These are phyloP conservation scores for Fusarium odoratissimum DNA, from an alignment of 2,329 filamentous ascomycete genomes.

Conservation along the genomic window DNA sequence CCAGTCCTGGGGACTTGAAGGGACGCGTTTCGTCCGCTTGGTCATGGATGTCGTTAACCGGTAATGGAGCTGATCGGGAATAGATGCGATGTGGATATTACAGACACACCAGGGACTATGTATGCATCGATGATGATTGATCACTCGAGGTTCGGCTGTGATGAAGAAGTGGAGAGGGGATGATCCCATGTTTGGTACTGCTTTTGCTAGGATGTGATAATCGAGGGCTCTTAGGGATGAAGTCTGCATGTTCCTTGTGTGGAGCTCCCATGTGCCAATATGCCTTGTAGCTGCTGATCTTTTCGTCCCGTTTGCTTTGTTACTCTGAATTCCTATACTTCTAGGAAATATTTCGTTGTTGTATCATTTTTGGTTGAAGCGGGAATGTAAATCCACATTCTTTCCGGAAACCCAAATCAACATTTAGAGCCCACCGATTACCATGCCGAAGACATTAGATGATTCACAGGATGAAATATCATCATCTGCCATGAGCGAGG, in stretches of 20 bases:
- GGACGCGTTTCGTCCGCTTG: neutral
- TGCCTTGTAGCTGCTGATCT: neutral
- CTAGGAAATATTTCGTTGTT: neutral
- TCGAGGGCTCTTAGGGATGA: slow-evolving; percentile 5
- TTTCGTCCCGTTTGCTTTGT: neutral
- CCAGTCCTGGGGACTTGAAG: neutral
- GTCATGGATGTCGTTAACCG: slow-evolving; percentile 1
- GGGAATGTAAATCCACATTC: neutral
- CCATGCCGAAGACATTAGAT: slow-evolving; percentile 16
- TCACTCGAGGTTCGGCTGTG: slow-evolving; percentile 1
- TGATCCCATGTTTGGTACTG: neutral
- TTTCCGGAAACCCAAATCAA: neutral
- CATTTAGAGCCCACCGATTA: neutral
- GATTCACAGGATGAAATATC: neutral
- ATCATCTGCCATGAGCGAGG: slow-evolving; percentile 4
- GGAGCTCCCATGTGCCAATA: neutral
- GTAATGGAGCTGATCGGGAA: neutral
- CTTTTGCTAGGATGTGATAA: neutral
- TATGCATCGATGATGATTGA: slow-evolving; percentile 15
- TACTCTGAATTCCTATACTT: neutral
- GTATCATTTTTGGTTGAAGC: neutral
- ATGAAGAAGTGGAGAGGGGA: slow-evolving; percentile 6
- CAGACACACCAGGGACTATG: neutral
- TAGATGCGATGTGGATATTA: slow-evolving; percentile 15
- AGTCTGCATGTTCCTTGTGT: neutral